Base-by-base conservation (phyloP, 73 alveolate genomes). In the Paramecium tetraurelia region DNA sequence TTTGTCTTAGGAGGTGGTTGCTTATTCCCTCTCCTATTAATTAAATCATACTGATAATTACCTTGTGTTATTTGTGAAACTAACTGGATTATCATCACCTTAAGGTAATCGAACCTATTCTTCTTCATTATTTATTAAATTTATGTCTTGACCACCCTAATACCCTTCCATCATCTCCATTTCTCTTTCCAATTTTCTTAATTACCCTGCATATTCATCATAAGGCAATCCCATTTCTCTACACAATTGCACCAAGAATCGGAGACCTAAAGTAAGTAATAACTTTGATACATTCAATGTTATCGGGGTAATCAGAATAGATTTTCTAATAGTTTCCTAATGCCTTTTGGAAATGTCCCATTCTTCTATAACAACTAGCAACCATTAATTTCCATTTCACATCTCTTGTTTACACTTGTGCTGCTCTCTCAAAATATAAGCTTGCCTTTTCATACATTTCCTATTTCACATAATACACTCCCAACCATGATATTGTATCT, bases 391-490 rank as follows among this genome's bases (percentile, higher is more conserved):
- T 92, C 99, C 99, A 98, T 85, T 98, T 98, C 83, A 96, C 96
- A 71, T 98, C 99, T 86, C 95, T 96, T 24, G 99, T 99, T 94
- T 99, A 97, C 41, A 99, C 99, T 96, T 98, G 95, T 11, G 99
- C 92, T 12, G 99, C 99, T 84, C 99, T 86, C 86, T 98, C 97
- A 93, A 99, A 99, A 97, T 96, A 99, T 38, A 94, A 92, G 83
- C 99, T 95, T 12, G 99, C 99, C 85, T 97, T 98, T 87, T 98
- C 99, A 92, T 97, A 98, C 92, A 86, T 92, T 93, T 98, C 99
- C 59, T 75, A 43, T 86, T 97, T 97, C 92, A 98, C 99, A 88
- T 97, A 96, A 93, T 96, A 97, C 77, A 97, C 96, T 14, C 99
- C 99, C n/a, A 97, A 94, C 95, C 99, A 98, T 9, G 99, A 96